These are phyloP conservation scores for Phascolomyces articulosus DNA, from an alignment of 371 early-diverging fungal species.

Conservation along the genomic window DNA sequence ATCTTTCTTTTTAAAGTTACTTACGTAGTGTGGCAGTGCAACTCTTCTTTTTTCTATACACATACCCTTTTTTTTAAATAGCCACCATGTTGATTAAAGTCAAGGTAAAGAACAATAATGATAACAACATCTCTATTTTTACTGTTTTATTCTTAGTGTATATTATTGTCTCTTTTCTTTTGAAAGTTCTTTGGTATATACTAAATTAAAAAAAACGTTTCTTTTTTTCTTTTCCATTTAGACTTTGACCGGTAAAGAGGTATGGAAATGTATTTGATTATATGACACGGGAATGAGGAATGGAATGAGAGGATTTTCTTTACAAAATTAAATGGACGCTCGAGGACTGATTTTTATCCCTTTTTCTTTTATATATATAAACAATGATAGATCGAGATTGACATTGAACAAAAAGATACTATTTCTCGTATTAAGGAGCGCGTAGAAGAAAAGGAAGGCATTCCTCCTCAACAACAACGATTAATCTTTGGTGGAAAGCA, in stretches of 20 bases:
- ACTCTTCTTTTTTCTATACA: too few relatives aligned
- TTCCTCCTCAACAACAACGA: slow-evolving; percentile 96
- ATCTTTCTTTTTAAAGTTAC: too few relatives aligned
- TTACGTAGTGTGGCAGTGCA: too few relatives aligned
- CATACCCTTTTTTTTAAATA: too few relatives aligned
- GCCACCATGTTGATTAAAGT: slow-evolving; percentile 82
- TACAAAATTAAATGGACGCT: too few relatives aligned
- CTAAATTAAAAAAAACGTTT: too few relatives aligned
- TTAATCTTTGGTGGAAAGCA: slow-evolving; percentile 96
- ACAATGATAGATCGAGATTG: slow-evolving; percentile 82
- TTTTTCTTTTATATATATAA: background rate
- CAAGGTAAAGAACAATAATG: slow-evolving; percentile 63
- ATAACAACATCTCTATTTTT: slow-evolving; percentile 5
- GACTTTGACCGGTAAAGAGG: slow-evolving; percentile 95
- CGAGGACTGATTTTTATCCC: background rate
- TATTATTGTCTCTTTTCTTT: too few relatives aligned
- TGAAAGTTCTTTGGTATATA: too few relatives aligned
- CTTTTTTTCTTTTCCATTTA: slow-evolving; percentile 26
- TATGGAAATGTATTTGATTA: slow-evolving; percentile 27
- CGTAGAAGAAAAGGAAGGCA: slow-evolving; percentile 97
- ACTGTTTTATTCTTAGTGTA: background rate
- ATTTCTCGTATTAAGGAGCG: slow-evolving; percentile 91
- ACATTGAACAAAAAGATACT: slow-evolving; percentile 89
- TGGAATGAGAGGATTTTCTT: background rate
- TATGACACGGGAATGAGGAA: background rate